phyloP scores from a whole-genome alignment of 257 asterid genomes.

The Primulina huaijiensis region DNA sequence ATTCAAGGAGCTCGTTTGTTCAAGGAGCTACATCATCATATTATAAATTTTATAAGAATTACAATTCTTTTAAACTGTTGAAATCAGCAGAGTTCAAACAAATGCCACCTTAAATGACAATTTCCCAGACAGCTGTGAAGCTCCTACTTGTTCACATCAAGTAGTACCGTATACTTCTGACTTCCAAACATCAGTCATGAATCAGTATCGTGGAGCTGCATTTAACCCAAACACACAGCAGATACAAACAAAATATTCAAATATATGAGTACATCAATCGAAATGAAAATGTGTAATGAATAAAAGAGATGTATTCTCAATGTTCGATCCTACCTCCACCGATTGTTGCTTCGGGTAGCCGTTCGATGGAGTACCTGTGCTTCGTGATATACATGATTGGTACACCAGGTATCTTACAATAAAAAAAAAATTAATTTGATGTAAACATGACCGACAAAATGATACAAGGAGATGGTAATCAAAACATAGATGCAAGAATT shows the following conservation, averaged over 20 bases:
- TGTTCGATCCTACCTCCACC: constrained; percentile 67
- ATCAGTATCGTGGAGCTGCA: constrained; percentile 83
- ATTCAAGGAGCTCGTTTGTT: background rate
- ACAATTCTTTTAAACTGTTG: background rate
- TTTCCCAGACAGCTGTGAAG: background rate
- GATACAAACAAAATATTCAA: background rate
- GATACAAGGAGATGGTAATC: background rate
- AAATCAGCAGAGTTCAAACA: background rate
- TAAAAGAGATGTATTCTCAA: background rate
- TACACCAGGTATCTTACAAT: constrained; percentile 54
- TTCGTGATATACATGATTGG: constrained; percentile 90
- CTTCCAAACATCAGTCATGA: background rate
- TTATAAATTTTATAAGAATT: too few species aligned
- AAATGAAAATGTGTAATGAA: background rate
- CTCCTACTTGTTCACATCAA: background rate
- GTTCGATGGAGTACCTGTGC: constrained; percentile 78
- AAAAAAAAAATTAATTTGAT: background rate
- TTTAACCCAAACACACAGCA: constrained; percentile 7
- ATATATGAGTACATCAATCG: too few species aligned
- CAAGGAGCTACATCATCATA: background rate
- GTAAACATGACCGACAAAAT: background rate
- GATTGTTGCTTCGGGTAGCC: constrained; percentile 90
- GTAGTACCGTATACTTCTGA: background rate
- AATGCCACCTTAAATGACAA: background rate
- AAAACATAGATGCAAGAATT: background rate